These are phyloP conservation scores for Phaeophleospora eucalypticola DNA, from an alignment of 2,329 filamentous ascomycete species.

Conservation along the genomic window DNA sequence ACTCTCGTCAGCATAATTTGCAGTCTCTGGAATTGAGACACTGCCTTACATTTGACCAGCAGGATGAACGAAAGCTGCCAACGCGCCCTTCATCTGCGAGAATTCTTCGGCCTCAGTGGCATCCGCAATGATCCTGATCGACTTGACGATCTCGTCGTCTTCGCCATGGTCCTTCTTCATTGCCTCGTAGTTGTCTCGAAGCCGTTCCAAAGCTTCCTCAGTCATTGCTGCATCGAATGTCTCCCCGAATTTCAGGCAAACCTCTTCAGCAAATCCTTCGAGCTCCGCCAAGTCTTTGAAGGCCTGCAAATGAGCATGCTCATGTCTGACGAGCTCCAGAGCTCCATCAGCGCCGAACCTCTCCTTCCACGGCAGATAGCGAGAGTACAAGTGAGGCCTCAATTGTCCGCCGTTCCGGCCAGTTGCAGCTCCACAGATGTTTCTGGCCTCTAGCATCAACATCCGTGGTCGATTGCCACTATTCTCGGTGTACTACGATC, in stretches of 20 bases:
- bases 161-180: constrained; percentile 29
- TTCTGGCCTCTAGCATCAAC: constrained; percentile 19
- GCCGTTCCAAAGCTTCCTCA: constrained; percentile 28
- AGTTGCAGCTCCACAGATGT: constrained; percentile 20
- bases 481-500: constrained; percentile 13
- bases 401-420: constrained; percentile 24
- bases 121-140: constrained; percentile 22
- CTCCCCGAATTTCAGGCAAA: constrained; percentile 30
- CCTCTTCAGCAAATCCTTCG: constrained; percentile 28
- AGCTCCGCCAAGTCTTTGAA: constrained; percentile 18
- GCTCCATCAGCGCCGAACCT: constrained; percentile 29
- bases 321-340: constrained; percentile 28
- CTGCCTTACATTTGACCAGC: constrained; percentile 26
- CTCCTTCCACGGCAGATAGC: constrained; percentile 29
- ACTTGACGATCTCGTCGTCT: constrained; percentile 28
- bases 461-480: constrained; percentile 12
- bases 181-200: constrained; percentile 27
- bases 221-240: constrained; percentile 36
- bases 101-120: constrained; percentile 27
- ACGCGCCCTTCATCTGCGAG: constrained; percentile 32
- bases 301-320: constrained; percentile 26
- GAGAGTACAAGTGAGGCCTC: constrained; percentile 29
- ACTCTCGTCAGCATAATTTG: constrained; percentile 4
- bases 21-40: background rate
- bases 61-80: constrained; percentile 30